Evolutionary conservation across 768 basidiomycete species (phyloP).

Genomic region (Pulveroboletus sp.): DNA sequence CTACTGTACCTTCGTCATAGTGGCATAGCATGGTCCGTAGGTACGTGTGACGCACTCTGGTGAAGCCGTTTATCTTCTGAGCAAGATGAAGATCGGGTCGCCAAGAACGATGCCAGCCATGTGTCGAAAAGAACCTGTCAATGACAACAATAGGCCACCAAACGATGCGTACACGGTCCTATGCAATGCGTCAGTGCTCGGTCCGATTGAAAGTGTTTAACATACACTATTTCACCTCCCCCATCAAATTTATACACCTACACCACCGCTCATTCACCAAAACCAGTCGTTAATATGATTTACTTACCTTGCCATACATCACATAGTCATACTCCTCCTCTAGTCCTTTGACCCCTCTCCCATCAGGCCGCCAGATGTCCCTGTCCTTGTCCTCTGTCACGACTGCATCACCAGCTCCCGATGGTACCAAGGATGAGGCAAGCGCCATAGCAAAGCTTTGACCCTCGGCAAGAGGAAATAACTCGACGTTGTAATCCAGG

Average conservation of each 20-base stretch:
- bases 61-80: constrained; percentile 58
- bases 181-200: constrained; percentile 2
- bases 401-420: constrained; percentile 49
- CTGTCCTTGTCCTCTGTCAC: constrained; percentile 70
- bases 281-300: neutral
- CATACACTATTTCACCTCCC: constrained; percentile 79
- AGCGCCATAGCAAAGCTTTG: constrained; percentile 85
- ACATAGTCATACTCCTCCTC: constrained; percentile 99
- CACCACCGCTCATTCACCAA: constrained; percentile 10
- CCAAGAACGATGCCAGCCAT: constrained; percentile 90
- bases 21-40: no score
- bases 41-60: neutral
- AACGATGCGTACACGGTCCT: constrained; percentile 97
- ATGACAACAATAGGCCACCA: constrained; percentile 91
- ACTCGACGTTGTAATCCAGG: constrained; percentile 91
- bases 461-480: constrained; percentile 68
- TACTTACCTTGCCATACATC: constrained; percentile 91
- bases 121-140: constrained; percentile 91
- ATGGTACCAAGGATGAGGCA: constrained; percentile 70
- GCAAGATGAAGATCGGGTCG: constrained; percentile 86
- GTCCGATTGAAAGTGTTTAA: neutral
- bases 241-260: constrained; percentile 98
- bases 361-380: constrained; percentile 83
- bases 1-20: no score
- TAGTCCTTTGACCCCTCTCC: constrained; percentile 73